Base-by-base conservation (phyloP, 2,329 filamentous ascomycete genomes). In the Plenodomus biglobosus region DNA sequence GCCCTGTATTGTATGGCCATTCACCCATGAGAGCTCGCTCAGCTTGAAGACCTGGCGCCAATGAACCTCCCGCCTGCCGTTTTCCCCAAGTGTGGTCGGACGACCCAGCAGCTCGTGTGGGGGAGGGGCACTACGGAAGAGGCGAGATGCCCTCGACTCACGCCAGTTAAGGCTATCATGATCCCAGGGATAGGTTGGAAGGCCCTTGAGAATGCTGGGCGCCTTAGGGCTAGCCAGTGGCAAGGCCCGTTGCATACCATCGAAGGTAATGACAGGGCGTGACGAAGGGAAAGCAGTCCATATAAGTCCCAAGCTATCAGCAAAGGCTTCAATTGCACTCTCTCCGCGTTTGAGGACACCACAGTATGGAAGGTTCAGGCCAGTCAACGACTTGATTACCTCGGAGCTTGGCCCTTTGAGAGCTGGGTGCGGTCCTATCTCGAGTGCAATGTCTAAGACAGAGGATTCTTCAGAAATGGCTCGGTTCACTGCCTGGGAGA, bases 351-450 rank as follows among this genome's bases (percentile, higher is more conserved):
- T 38, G 19, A 53, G 24, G 15, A 40, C 10, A 10, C 50, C 7
- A 38, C 10, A 8, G 53, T 64, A 36, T 2, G 40, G 44, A 3
- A 37, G 4, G 2, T 11, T 15, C n/a, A n/a, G n/a, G n/a, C n/a
- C n/a, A n/a, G n/a, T n/a, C n/a, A n/a, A n/a, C n/a, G n/a, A n/a
- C n/a, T n/a, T n/a, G n/a, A n/a, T n/a, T 7, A 30, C 8, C n/a
- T 19, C 15, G 8, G 42, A 53, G 2, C 42, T 5, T 77, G 76
- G 0, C 69, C 69, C 52, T 73, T 75, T n/a, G 6, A 80, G 65
- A 3, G 74, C 71, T 0, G 76, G 71, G 50, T 79, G 76, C 1
- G 76, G 74, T 0, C 77, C 77, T 6, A 79, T 55, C 45, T 79
- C 78, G 2, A 79, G 19, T 1, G 16, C 40, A 30, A 44, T 6